Evolutionary conservation across 164 flowering plant genomes (phyloP), one percentile per base, ranked within the genome.

Genomic region (Piper longum): DNA sequence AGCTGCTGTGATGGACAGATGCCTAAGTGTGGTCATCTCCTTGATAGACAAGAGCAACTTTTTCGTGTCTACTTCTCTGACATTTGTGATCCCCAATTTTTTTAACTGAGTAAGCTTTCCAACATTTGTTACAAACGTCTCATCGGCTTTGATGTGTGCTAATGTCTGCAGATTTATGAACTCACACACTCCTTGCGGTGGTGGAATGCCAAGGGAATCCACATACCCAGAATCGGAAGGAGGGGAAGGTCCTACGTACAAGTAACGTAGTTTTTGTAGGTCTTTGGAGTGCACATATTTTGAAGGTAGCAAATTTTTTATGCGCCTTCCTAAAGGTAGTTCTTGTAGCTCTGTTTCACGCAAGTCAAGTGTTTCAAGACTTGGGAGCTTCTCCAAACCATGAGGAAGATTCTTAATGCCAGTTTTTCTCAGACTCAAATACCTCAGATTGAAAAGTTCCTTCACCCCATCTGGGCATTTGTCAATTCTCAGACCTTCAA

Each of bases 341-440:
- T 19, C 42, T 5, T 7, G 9, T 26, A 69, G 16, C 5, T 26
- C 5, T 14, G 72, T 64, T n/a, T 60, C 26, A n/a, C 51, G 43
- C 16, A 64, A 19, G 19, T 69, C 67, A 12, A 69, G n/a, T 4
- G 63, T 64, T 43, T 63, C 40, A 4, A 69, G 43, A 16, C 64
- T 63, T 7, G n/a, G 59, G 4, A 63, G 64, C 17, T 16, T 69
- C 12, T 48, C 52, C 26, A 64, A 41, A 11, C 67, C 64, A 1
- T 59, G 44, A 1, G 67, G 72, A 43, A 69, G 41, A 9, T 7
- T 26, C 36, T 40, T 64, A 4, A 69, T 7, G 11, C 55, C 19
- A 4, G 72, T 69, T 26, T 3, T 60, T 56, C 56, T 64, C 64
- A 69, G 43, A 40, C n/a, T 54, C 36, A 69, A 60, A 54, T 69